Evolutionary conservation across 371 early-diverging fungal species (phyloP).

Genomic region (Circinella minor): DNA sequence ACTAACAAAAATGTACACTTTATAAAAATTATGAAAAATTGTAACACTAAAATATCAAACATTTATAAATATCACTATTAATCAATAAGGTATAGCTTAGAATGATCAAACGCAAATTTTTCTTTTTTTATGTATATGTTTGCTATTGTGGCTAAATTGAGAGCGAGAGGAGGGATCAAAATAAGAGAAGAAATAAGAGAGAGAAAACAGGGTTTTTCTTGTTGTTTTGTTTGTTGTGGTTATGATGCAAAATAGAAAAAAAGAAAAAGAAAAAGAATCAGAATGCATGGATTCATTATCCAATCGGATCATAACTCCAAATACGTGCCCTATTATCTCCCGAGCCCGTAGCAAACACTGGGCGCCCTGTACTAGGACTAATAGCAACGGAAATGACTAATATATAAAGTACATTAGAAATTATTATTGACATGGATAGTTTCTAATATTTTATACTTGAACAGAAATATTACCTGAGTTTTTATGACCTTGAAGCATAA

Average conservation of each 20-base stretch:
- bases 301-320: constrained; percentile 78
- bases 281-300: constrained; percentile 1
- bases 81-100: too few species aligned
- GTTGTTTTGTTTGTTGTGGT: background rate
- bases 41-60: too few species aligned
- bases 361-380: constrained; percentile 69
- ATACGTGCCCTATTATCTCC: constrained; percentile 94
- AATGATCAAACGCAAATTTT: too few species aligned
- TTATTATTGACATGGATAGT: background rate
- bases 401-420: background rate
- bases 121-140: too few species aligned
- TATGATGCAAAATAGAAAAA: background rate
- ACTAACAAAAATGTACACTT: too few species aligned
- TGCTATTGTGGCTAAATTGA: too few species aligned
- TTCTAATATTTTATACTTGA: background rate
- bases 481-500: constrained; percentile 97
- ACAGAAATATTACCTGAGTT: constrained; percentile 71
- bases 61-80: too few species aligned
- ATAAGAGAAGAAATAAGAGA: too few species aligned
- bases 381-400: constrained; percentile 93
- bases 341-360: constrained; percentile 94
- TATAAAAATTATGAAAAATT: too few species aligned
- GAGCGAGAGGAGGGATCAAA: too few species aligned
- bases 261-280: background rate
- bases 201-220: background rate